These are phyloP conservation scores for Encephalitozoon hellem DNA, from an alignment of 371 early-diverging fungal genomes.

Conservation along the genomic window DNA sequence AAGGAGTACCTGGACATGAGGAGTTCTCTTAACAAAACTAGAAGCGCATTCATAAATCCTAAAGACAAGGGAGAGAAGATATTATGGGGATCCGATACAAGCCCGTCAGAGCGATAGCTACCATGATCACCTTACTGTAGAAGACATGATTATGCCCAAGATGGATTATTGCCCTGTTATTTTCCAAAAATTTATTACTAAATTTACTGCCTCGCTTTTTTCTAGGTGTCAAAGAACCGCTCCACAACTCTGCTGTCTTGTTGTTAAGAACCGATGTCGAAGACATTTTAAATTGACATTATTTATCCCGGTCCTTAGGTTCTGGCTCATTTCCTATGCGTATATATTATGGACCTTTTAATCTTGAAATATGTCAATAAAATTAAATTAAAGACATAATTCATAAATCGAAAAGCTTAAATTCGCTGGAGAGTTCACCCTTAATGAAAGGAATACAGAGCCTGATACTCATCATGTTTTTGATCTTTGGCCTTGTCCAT, in stretches of 20 bases:
- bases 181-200: not conserved
- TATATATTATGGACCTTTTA: not conserved
- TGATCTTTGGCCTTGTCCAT: not conserved
- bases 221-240: not conserved
- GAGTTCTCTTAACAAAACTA: not conserved
- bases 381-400: not conserved
- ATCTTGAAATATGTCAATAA: constrained; percentile 1
- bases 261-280: not conserved
- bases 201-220: not conserved
- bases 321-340: not conserved
- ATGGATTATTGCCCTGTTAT: not conserved
- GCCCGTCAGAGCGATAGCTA: not conserved
- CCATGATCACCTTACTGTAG: not conserved
- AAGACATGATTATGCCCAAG: not conserved
- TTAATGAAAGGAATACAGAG: constrained; percentile 1
- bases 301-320: not conserved
- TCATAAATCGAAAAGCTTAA: not conserved
- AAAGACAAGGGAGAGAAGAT: not conserved
- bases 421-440: not conserved
- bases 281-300: not conserved
- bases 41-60: not conserved
- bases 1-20: not conserved
- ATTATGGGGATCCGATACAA: not conserved
- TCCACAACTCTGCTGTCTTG: too few species aligned
- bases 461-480: not conserved